Base-by-base conservation (phyloP, 1,284 basidiomycete genomes). In the Apiotrichum veenhuisii region DNA sequence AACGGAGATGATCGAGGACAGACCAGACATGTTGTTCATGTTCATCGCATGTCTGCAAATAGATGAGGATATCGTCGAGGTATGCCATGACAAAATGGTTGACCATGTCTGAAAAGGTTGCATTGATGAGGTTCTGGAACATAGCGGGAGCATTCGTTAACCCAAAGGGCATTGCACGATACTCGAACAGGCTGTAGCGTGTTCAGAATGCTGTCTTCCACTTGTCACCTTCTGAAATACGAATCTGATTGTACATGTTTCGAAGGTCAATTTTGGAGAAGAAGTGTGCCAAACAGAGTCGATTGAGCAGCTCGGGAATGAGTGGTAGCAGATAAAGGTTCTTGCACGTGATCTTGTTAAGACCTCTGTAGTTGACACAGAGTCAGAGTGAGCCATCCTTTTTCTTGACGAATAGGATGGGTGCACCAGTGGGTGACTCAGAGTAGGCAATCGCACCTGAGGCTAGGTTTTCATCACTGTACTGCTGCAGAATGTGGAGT, bases 291-390 rank as follows among this genome's bases (percentile, higher is more conserved):
- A 47, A 26, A 0, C 17, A 68, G 1, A 83, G 60, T 10, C 59
- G 48, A 48, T 74, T 63, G 2, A 78, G 58, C 0, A 65, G 52
- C 25, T 71, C 65, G 2, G 44, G 9, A n/a, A 69, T 68, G 5
- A 63, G 59, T 0, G 64, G 66, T 1, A 74, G 57, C 1, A 65
- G 65, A 53, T 69, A 64, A 2, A 58, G 58, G 22, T 80, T 75
- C 61, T 80, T 80, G 5, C 72, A 57, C 0, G 76, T 81, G n/a
- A 73, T 59, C 0, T 52, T 41, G 59, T 83, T 83, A 20, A 83
- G 71, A 8, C 70, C 68, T 0, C 76, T 64, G 63, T 79, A 83
- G 58, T 83, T 78, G 0, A 80, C 71, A 52, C 78, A 79, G 0
- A 80, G 69, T 0, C 76, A 63, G 0, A 79, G 64, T 0, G 59